These are phyloP conservation scores for Mycena albidolilacea DNA, from an alignment of 768 basidiomycete species.

Conservation along the genomic window DNA sequence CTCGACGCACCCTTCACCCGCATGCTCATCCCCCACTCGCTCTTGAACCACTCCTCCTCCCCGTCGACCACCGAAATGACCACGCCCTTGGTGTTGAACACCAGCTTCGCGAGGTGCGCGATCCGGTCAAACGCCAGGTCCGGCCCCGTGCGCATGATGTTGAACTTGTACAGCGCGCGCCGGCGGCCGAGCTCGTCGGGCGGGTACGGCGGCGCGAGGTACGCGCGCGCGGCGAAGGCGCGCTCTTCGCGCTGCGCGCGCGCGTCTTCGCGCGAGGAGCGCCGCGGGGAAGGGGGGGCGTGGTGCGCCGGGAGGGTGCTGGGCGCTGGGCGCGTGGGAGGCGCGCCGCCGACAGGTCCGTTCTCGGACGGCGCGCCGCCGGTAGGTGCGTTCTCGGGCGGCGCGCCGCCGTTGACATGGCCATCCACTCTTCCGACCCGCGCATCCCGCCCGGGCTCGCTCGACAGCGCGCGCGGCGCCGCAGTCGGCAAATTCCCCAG, in stretches of 20 bases:
- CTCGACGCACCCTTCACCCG: too few relatives aligned
- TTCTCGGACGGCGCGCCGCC: background rate
- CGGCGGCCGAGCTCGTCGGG: conserved; percentile 88
- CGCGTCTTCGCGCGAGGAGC: conserved; percentile 52
- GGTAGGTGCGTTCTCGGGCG: too few relatives aligned
- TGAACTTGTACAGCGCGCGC: conserved; percentile 92
- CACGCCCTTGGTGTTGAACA: conserved; percentile 92
- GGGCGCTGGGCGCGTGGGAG: too few relatives aligned
- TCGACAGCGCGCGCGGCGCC: conserved; percentile 17
- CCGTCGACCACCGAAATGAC: conserved; percentile 88
- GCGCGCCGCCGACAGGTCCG: background rate
- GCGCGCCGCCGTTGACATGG: background rate
- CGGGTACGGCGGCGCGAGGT: conserved; percentile 86
- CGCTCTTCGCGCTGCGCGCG: conserved; percentile 75
- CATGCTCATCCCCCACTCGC: conserved; percentile 73
- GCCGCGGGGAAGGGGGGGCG: conserved; percentile 9
- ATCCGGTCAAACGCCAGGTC: conserved; percentile 96
- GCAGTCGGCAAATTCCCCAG: conserved; percentile 37
- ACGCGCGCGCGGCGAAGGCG: conserved; percentile 74
- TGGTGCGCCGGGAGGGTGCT: background rate
- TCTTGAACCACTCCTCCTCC: conserved; percentile 93
- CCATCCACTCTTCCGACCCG: background rate
- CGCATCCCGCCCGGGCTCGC: conserved; percentile 27
- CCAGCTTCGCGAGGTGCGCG: conserved; percentile 91
- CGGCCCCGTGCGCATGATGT: conserved; percentile 88